A percentile compares a stretch with the other conserved stretches of the same genome.
phyloP scores from a whole-genome alignment of 1,284 basidiomycete genomes.

The Heterobasidion occidentale region DNA sequence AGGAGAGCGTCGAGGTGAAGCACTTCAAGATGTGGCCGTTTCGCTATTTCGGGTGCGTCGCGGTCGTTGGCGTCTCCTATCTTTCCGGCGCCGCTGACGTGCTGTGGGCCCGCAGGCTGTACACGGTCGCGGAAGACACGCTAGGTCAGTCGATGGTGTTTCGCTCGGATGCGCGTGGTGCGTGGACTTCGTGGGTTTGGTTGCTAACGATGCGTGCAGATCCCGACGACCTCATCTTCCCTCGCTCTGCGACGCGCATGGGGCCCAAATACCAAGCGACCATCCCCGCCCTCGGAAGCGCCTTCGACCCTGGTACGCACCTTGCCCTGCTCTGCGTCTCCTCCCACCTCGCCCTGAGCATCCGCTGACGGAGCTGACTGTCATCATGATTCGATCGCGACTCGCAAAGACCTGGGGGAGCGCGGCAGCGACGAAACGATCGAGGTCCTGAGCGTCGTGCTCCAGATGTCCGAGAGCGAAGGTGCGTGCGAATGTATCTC shows the following conservation, averaged over 20 bases:
- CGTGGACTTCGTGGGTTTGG: not conserved
- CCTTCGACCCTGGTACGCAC: slow-evolving; percentile 29
- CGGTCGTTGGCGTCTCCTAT: not conserved
- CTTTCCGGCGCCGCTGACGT: not conserved
- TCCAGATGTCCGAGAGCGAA: slow-evolving; percentile 56
- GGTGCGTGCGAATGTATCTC: slow-evolving; percentile 30
- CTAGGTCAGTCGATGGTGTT: slow-evolving; percentile 44
- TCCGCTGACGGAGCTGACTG: too few species aligned
- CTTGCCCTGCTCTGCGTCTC: too few species aligned
- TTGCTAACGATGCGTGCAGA: slow-evolving; percentile 34
- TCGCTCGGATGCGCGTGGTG: not conserved
- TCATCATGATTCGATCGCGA: too few species aligned
- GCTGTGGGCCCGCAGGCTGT: slow-evolving; percentile 45
- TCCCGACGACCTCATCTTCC: slow-evolving; percentile 92
- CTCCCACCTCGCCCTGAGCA: too few species aligned
- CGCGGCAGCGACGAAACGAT: slow-evolving; percentile 71
- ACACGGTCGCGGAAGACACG: slow-evolving; percentile 90
- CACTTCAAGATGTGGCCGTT: slow-evolving; percentile 95
- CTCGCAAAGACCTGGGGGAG: slow-evolving; percentile 31
- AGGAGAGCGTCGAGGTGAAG: slow-evolving; percentile 70
- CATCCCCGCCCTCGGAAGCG: slow-evolving; percentile 36
- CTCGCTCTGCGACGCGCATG: slow-evolving; percentile 80
- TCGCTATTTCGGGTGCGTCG: slow-evolving; percentile 86
- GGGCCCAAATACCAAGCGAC: slow-evolving; percentile 82
- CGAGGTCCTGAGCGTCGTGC: slow-evolving; percentile 58